These are phyloP conservation scores for Volvariella surrecta DNA, from an alignment of 1,284 basidiomycete genomes.

Conservation along the genomic window DNA sequence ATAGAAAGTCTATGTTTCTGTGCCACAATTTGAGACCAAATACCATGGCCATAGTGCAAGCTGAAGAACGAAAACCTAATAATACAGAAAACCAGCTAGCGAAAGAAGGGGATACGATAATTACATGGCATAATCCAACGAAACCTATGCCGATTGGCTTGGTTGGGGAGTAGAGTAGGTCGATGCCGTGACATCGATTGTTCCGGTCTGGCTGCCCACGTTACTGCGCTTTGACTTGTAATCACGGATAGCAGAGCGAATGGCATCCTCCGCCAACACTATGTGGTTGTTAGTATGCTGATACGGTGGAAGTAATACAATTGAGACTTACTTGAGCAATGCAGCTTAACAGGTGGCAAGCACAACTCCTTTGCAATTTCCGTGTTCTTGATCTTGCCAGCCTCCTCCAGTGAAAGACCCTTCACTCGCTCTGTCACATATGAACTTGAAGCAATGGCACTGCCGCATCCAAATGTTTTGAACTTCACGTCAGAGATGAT, in stretches of 20 bases:
- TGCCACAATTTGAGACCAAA: background rate
- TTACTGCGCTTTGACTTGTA: constrained; percentile 75
- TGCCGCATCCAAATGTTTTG: constrained; percentile 97
- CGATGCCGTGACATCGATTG: constrained; percentile 58
- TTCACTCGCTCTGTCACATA: constrained; percentile 99
- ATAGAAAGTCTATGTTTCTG: background rate
- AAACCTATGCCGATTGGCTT: constrained; percentile 6
- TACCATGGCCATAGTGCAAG: background rate
- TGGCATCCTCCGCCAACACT: constrained; percentile 98
- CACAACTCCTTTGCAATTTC: constrained; percentile 97
- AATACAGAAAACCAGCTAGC: background rate
- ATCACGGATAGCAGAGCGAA: constrained; percentile 90
- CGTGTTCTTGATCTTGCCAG: constrained; percentile 96
- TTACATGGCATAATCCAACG: constrained; percentile 6
- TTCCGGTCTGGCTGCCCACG: constrained; percentile 44
- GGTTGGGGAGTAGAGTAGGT: constrained; percentile 28
- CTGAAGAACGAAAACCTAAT: background rate
- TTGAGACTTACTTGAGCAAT: constrained; percentile 67
- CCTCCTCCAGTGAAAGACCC: constrained; percentile 90
- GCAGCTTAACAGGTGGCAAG: constrained; percentile 94
- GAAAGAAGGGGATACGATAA: constrained; percentile 5
- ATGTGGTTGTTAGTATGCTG: constrained; percentile 12
- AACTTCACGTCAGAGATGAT: constrained; percentile 99
- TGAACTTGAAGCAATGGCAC: constrained; percentile 93
- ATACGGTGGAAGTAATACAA: constrained; percentile 10